Percentiles rank a stretch among this genome's conserved stretches.
Evolutionary conservation across 192 early-diverging fungal species (phyloP).

Genomic region (Chytriomyces confervae): DNA sequence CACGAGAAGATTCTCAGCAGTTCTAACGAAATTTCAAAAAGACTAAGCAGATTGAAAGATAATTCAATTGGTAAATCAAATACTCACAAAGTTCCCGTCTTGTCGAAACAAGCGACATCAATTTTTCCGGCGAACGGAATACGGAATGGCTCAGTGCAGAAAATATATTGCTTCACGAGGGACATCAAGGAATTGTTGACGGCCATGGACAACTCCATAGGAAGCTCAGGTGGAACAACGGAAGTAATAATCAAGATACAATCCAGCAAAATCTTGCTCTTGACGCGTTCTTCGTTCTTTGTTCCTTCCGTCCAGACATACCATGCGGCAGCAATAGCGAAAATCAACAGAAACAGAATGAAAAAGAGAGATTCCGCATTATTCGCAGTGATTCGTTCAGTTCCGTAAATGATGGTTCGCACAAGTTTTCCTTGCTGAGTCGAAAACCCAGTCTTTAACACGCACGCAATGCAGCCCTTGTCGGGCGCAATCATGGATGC

Average conservation of each 20-base stretch:
- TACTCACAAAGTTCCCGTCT: slow-evolving; percentile 89
- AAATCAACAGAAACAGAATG: slow-evolving; percentile 95
- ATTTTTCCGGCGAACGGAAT: slow-evolving; percentile 98
- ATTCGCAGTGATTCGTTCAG: slow-evolving; percentile 97
- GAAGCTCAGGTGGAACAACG: slow-evolving; percentile 98
- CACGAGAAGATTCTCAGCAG: slow-evolving; percentile 92
- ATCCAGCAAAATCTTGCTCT: slow-evolving; percentile 91
- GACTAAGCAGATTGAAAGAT: neutral
- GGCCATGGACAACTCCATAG: slow-evolving; percentile 99
- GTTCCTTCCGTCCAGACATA: slow-evolving; percentile 94
- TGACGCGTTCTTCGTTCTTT: slow-evolving; percentile 79
- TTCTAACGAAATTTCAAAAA: slow-evolving; percentile 50
- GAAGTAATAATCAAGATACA: slow-evolving; percentile 99
- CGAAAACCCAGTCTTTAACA: slow-evolving; percentile 95
- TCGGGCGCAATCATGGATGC: slow-evolving; percentile 71
- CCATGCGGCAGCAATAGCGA: slow-evolving; percentile 87
- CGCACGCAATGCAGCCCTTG: slow-evolving; percentile 86
- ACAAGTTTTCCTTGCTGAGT: slow-evolving; percentile 98
- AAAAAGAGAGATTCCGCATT: slow-evolving; percentile 96
- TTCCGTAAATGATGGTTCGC: slow-evolving; percentile 98
- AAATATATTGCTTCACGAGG: slow-evolving; percentile 81
- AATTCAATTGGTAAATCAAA: too few relatives aligned
- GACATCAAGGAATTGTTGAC: slow-evolving; percentile 97
- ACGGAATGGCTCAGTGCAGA: slow-evolving; percentile 99
- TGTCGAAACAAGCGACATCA: slow-evolving; percentile 98